Conservation (phyloP, 2,329 filamentous ascomycete species). For the Neonectria faginata region DNA sequence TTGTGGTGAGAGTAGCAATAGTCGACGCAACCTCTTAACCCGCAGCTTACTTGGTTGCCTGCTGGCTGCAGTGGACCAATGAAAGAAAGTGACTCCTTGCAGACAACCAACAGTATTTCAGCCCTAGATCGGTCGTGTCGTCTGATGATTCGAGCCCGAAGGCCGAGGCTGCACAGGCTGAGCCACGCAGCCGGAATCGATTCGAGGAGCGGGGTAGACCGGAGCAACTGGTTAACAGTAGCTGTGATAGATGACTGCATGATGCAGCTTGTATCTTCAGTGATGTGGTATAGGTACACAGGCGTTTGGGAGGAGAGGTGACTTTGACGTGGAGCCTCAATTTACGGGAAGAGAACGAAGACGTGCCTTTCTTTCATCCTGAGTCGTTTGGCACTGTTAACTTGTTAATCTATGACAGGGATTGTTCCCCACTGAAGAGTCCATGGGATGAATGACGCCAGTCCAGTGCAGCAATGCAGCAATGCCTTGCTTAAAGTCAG, state of each 20-base stretch:
- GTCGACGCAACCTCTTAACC: not conserved
- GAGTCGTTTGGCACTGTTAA: not conserved
- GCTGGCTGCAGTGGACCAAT: not conserved
- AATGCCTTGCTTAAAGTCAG: not conserved
- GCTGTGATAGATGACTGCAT: not conserved
- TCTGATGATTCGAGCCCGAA: not conserved
- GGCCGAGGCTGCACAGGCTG: not conserved
- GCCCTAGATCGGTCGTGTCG: not conserved
- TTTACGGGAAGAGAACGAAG: not conserved
- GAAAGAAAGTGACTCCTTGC: not conserved
- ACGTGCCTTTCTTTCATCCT: too few relatives aligned
- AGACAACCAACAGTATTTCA: not conserved
- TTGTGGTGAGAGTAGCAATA: not conserved
- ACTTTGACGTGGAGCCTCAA: not conserved
- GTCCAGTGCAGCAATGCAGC: not conserved
- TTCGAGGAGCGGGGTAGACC: not conserved
- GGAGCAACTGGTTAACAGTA: too few relatives aligned
- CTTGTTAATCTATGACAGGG: not conserved
- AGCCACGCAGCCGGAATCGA: not conserved
- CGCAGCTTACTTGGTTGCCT: not conserved
- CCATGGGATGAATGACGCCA: not conserved
- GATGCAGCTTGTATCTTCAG: not conserved
- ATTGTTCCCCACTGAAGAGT: not conserved
- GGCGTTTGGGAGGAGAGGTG: not conserved
- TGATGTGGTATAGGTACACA: not conserved